Conservation (phyloP, 1,284 basidiomycete genomes). For the Rhodotorula mucilaginosa region DNA sequence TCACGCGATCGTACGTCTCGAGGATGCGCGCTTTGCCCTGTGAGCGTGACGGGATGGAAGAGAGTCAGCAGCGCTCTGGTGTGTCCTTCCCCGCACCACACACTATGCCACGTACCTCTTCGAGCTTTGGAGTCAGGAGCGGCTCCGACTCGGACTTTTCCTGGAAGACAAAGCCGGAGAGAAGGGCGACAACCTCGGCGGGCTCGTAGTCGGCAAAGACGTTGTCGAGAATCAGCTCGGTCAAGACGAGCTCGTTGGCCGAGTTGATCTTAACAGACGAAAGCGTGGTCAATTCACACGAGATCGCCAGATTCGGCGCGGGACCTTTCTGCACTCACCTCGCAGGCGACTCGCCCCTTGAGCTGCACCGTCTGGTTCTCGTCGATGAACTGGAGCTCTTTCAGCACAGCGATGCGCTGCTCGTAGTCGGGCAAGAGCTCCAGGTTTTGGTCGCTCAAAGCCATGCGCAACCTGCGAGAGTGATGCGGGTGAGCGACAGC, state of each 20-base stretch:
- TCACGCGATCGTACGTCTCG: constrained; percentile 78
- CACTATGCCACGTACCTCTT: constrained; percentile 51
- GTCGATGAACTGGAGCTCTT: constrained; percentile 88
- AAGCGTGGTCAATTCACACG: background rate
- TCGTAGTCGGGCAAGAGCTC: constrained; percentile 97
- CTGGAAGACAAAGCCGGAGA: constrained; percentile 95
- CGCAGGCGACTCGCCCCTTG: constrained; percentile 97
- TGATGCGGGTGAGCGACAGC: background rate
- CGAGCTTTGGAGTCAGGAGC: constrained; percentile 69
- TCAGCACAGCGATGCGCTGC: constrained; percentile 84
- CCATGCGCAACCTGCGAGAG: constrained; percentile 59
- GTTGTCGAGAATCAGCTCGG: constrained; percentile 96
- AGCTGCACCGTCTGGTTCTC: constrained; percentile 89
- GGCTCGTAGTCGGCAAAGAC: constrained; percentile 84
- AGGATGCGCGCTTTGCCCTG: constrained; percentile 75
- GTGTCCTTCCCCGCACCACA: no score
- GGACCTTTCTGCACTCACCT: constrained; percentile 56
- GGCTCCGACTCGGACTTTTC: constrained; percentile 92
- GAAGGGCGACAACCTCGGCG: constrained; percentile 92
- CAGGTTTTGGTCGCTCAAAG: constrained; percentile 91
- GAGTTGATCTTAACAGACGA: constrained; percentile 76
- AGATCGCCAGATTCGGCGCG: no score
- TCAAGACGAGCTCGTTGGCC: constrained; percentile 89
- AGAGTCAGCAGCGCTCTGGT: no score
- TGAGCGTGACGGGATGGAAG: background rate